Percentiles rank a stretch among this genome's conserved stretches.
phyloP scores from a whole-genome alignment of 306 rosid species.

The Fragaria iinumae region DNA sequence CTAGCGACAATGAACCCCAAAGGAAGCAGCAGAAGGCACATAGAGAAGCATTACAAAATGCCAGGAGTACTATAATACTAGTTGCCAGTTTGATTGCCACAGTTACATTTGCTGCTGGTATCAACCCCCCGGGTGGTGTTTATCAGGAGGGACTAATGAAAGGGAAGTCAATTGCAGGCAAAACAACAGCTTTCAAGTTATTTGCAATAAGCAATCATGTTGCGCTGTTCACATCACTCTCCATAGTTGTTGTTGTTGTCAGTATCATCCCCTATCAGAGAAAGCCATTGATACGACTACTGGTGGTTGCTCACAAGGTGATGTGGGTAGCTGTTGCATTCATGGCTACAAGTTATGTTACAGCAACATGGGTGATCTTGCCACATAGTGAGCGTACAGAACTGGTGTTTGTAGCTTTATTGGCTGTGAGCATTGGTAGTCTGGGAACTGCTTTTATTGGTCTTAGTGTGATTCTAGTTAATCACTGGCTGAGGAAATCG shows the following conservation, averaged over 20 bases:
- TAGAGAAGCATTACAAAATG: conserved; percentile 59
- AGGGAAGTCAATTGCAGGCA: conserved; percentile 53
- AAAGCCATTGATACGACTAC: conserved; percentile 41
- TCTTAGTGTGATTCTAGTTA: conserved; percentile 43
- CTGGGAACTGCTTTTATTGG: conserved; percentile 49
- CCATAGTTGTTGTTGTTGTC: conserved; percentile 56
- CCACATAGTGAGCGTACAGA: conserved; percentile 35
- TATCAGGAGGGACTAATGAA: conserved; percentile 41
- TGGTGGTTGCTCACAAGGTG: conserved; percentile 60
- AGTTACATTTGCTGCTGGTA: conserved; percentile 70
- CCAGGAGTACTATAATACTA: conserved; percentile 59
- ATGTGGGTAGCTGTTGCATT: conserved; percentile 66
- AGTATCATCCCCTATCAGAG: conserved; percentile 66
- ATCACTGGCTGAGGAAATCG: conserved; percentile 46
- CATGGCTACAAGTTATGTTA: conserved; percentile 55
- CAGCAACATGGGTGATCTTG: conserved; percentile 67
- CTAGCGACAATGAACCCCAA: conserved; percentile 14
- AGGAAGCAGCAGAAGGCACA: conserved; percentile 38
- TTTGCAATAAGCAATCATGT: conserved; percentile 63
- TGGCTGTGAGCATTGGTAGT: conserved; percentile 52
- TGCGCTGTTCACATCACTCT: conserved; percentile 60
- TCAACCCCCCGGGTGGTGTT: conserved; percentile 68
- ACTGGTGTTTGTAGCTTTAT: conserved; percentile 37
- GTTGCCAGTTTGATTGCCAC: conserved; percentile 75
- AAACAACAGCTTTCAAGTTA: conserved; percentile 59